phyloP scores from a whole-genome alignment of 257 asterid species.

The Lithospermum erythrorhizon region DNA sequence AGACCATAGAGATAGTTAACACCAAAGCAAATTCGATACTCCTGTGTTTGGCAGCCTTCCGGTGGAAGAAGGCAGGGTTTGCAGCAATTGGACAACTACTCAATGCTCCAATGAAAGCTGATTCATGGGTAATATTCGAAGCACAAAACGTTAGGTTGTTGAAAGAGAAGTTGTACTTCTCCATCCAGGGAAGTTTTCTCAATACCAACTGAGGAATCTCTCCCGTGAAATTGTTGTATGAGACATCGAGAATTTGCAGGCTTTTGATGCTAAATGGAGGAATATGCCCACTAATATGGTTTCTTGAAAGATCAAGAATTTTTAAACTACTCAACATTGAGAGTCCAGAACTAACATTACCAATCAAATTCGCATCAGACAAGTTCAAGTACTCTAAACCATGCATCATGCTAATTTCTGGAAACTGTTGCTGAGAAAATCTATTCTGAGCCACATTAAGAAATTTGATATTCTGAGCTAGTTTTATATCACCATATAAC shows the following conservation, averaged over 20 bases:
- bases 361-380: conserved; percentile 59
- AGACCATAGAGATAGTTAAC: conserved; percentile 63
- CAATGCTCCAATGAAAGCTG: conserved; percentile 55
- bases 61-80: conserved; percentile 47
- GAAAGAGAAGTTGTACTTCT: conserved; percentile 69
- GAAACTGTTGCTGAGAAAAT: conserved; percentile 42
- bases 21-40: conserved; percentile 64
- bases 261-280: conserved; percentile 37
- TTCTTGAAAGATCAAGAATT: conserved; percentile 64
- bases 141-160: conserved; percentile 73
- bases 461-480: conserved; percentile 43
- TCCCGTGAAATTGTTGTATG: conserved; percentile 73
- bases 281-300: conserved; percentile 46
- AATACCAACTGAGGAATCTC: conserved; percentile 54
- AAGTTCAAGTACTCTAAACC: conserved; percentile 65
- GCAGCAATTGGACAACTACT: conserved; percentile 91
- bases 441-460: conserved; percentile 84
- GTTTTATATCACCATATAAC: conserved; percentile 32
- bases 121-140: conserved; percentile 30
- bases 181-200: conserved; percentile 45
- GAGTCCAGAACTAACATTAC: conserved; percentile 45
- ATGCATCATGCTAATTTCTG: conserved; percentile 27
- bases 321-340: conserved; percentile 36
- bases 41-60: conserved; percentile 31
- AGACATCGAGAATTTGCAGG: conserved; percentile 57